Evolutionary conservation across 352 stramenopile species (phyloP), one percentile per base, ranked within the genome.

Genomic region (Phytophthora quininea): DNA sequence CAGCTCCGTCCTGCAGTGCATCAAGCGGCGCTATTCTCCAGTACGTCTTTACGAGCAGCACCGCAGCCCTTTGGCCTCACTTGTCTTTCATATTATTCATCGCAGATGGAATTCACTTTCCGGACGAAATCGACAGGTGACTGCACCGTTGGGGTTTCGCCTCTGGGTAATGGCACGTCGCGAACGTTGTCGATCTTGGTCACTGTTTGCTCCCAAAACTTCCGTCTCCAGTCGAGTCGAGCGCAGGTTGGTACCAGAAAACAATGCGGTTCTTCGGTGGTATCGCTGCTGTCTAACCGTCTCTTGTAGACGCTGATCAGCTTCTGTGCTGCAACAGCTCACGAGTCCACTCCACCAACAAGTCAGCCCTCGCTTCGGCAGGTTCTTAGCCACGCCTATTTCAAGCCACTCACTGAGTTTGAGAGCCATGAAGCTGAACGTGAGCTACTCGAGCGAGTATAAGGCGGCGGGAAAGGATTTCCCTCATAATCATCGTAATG

Each of bases 31-130:
- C n/a, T 57, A 58, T n/a, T 68, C 65, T 31, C 59, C 65, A 3
- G 65, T 69, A 59, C 43, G 59, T 59, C 10, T 32, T 45, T 40
- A 11, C 35, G 4, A 62, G n/a, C 48, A 30, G 14, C 6, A 40
- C 35, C 10, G 19, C 19, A 24, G 19, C 19, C 19, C 19, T 24
- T 24, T 24, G 19, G 19, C 35, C 35, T 40, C 32, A 47, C 29
- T 31, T 35, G 27, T 31, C 19, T 24, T 24, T 24, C 19, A 24
- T 24, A 24, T 19, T 60, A 14, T 9, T 56, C 7, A 1, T 9
- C 40, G 56, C 33, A 71, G 57, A 71, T 67, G 51, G 45, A 61
- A 45, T 67, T 67, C n/a, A 32, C 24, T 7, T 71, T 71, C 35
- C 29, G 31, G 2, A 52, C 51, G 14, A 61, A 69, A 30, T 29